These are phyloP conservation scores for Solanum virginianum DNA, from an alignment of 257 asterid species.

Conservation along the genomic window DNA sequence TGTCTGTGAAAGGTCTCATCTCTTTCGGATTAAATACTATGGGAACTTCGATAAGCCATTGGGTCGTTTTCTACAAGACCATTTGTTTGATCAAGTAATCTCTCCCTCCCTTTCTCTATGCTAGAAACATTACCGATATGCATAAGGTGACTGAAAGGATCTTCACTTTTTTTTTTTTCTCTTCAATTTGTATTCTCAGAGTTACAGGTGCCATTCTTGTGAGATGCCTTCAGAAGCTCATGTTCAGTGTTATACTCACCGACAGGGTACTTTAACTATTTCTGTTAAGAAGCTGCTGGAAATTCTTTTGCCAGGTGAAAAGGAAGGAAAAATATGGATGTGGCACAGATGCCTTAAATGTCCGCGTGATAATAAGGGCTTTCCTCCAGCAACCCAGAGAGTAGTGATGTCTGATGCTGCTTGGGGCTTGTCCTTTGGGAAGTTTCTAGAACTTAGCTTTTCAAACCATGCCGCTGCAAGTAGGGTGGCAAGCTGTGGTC, in stretches of 20 bases:
- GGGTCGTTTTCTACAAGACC: constrained; percentile 89
- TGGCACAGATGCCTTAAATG: constrained; percentile 98
- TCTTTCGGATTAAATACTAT: constrained; percentile 81
- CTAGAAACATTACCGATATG: not conserved
- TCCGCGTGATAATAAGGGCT: constrained; percentile 63
- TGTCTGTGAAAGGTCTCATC: constrained; percentile 87
- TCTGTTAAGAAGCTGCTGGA: constrained; percentile 85
- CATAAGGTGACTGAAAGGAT: not conserved
- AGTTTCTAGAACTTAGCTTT: constrained; percentile 96
- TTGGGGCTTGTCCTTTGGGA: constrained; percentile 96
- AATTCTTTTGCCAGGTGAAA: constrained; percentile 63
- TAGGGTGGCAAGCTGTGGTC: constrained; percentile 99
- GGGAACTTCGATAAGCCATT: constrained; percentile 85
- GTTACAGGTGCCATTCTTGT: constrained; percentile 69
- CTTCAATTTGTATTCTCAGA: constrained; percentile 29
- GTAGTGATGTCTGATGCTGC: constrained; percentile 99
- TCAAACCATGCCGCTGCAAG: constrained; percentile 99
- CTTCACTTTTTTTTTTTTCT: not conserved
- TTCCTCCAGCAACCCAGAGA: constrained; percentile 92
- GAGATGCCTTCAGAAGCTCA: constrained; percentile 96
- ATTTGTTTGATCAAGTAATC: constrained; percentile 83
- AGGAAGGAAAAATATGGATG: constrained; percentile 96
- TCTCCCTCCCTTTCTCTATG: constrained; percentile 6
- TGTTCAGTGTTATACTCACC: constrained; percentile 91
- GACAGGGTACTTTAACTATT: constrained; percentile 89